Conservation (phyloP, 306 rosid species). For the Gynostemma pentaphyllum region DNA sequence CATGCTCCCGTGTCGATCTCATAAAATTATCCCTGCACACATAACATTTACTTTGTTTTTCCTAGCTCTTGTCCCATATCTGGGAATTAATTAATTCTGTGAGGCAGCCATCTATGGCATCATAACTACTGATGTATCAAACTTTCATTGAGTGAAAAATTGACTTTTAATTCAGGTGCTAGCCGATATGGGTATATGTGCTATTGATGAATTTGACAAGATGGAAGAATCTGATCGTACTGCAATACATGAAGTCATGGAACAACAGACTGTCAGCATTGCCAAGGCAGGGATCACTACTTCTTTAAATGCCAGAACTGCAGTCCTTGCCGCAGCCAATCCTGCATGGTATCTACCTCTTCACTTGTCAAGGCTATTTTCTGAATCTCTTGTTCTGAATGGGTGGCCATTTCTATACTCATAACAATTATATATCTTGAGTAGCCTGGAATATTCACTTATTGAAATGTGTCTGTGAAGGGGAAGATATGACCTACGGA, state of each 20-base stretch:
- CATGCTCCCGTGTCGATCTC: conserved; percentile 8
- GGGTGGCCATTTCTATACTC: conserved; percentile 5
- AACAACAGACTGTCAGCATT: conserved; percentile 98
- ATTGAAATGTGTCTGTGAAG: conserved; percentile 30
- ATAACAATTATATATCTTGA: conserved; percentile 1
- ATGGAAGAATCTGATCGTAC: conserved; percentile 99
- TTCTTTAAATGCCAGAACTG: conserved; percentile 95
- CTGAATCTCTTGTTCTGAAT: not conserved
- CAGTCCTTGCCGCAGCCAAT: conserved; percentile 98
- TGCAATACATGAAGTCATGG: conserved; percentile 98
- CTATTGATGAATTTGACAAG: conserved; percentile 96
- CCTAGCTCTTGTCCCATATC: not conserved
- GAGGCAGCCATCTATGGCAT: not conserved
- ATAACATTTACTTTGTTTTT: not conserved
- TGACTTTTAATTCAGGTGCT: conserved; percentile 49
- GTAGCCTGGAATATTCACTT: conserved; percentile 16
- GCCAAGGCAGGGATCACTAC: conserved; percentile 99
- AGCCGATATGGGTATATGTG: conserved; percentile 98
- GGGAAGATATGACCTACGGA: conserved; percentile 93
- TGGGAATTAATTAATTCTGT: not conserved
- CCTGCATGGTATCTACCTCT: conserved; percentile 75
- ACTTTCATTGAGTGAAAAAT: not conserved
- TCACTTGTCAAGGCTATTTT: not conserved
- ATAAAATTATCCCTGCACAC: not conserved
- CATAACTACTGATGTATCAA: not conserved